These are phyloP conservation scores for Neofusicoccum parvum DNA, from an alignment of 2,329 filamentous ascomycete species.

Conservation along the genomic window DNA sequence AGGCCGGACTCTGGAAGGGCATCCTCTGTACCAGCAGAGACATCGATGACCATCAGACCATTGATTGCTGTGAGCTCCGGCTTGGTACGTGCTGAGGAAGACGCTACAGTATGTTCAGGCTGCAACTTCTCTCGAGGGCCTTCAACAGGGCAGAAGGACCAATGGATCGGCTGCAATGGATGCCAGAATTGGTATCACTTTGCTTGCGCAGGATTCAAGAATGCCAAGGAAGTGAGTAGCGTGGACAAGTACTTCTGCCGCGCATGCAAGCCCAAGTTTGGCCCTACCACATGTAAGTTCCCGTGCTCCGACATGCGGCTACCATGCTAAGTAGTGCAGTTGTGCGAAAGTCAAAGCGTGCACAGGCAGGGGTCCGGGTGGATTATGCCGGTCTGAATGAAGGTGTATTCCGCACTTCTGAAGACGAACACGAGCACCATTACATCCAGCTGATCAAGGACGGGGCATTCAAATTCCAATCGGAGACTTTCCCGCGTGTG, in stretches of 20 bases:
- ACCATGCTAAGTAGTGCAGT: constrained; percentile 37
- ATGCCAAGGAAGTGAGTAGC: constrained; percentile 63
- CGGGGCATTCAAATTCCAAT: constrained; percentile 61
- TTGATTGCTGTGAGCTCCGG: not conserved
- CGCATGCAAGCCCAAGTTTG: constrained; percentile 59
- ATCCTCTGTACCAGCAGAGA: constrained; percentile 33
- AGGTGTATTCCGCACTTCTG: constrained; percentile 65
- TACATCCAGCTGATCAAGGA: constrained; percentile 70
- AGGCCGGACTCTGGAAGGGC: constrained; percentile 7
- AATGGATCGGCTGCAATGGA: constrained; percentile 70
- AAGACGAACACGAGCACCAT: constrained; percentile 66
- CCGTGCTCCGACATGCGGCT: constrained; percentile 19
- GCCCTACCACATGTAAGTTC: constrained; percentile 61
- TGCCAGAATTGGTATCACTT: constrained; percentile 71
- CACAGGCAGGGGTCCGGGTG: constrained; percentile 60
- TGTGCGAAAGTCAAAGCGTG: constrained; percentile 66
- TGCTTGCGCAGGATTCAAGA: constrained; percentile 67
- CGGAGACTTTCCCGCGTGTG: constrained; percentile 66
- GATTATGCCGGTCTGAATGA: constrained; percentile 70
- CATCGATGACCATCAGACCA: constrained; percentile 6
- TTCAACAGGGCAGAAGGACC: constrained; percentile 55
- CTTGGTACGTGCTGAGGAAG: constrained; percentile 22
- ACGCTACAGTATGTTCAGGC: constrained; percentile 56
- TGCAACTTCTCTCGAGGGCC: constrained; percentile 59
- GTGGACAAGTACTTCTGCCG: constrained; percentile 70